phyloP scores from a whole-genome alignment of 2,329 filamentous ascomycete species.

The Botrytis cinerea region DNA sequence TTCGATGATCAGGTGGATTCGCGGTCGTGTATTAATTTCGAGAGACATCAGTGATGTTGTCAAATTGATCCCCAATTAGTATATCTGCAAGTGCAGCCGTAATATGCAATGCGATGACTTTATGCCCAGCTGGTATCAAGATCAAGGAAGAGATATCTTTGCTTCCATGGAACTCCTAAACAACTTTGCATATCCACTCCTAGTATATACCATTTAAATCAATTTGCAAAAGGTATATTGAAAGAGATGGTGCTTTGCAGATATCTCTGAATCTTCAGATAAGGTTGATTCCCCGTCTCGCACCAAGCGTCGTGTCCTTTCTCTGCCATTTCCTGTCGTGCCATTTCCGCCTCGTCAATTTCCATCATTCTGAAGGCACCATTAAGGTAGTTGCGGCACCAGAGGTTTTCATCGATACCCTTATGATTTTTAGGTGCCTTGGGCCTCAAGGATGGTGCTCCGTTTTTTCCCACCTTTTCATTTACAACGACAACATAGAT shows the following conservation, averaged over 20 bases:
- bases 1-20: not conserved
- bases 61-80: not conserved
- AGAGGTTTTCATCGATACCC: conserved; percentile 15
- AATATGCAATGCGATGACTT: not conserved
- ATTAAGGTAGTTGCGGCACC: not conserved
- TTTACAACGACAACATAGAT: not conserved
- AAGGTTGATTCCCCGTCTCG: not conserved
- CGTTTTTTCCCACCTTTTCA: not conserved
- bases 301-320: not conserved
- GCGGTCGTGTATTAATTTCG: not conserved
- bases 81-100: not conserved
- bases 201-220: not conserved
- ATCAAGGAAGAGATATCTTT: not conserved
- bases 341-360: not conserved
- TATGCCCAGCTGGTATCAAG: not conserved
- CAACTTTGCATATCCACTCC: not conserved
- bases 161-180: not conserved
- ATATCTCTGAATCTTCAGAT: conserved; percentile 3
- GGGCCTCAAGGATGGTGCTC: not conserved
- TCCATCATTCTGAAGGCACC: not conserved
- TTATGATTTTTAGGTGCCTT: not conserved
- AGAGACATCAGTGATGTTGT: not conserved
- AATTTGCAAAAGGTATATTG: not conserved
- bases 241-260: not conserved
- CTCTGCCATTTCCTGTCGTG: conserved; percentile 1